These are phyloP conservation scores for Forsythia viridissima DNA, from an alignment of 257 asterid species.

Conservation along the genomic window DNA sequence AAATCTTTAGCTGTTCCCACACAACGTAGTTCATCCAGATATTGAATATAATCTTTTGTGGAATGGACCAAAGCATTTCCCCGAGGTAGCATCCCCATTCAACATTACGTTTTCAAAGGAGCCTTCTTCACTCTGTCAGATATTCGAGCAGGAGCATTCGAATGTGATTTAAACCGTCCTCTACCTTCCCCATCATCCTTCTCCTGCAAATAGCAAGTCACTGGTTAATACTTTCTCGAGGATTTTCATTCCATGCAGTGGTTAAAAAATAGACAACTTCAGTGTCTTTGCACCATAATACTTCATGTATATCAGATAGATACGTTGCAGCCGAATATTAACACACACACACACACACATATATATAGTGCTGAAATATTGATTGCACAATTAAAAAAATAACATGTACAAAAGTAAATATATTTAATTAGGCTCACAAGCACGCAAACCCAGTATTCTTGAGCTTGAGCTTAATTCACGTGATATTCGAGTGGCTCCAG, in stretches of 20 bases:
- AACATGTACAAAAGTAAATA: background rate
- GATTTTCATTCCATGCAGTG: slow-evolving; percentile 1
- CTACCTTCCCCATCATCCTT: slow-evolving; percentile 75
- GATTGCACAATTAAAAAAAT: background rate
- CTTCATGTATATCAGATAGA: background rate
- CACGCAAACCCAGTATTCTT: background rate
- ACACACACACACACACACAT: background rate
- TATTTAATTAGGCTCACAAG: background rate
- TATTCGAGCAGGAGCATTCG: slow-evolving; percentile 82
- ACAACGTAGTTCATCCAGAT: background rate
- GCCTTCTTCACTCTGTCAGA: slow-evolving; percentile 96
- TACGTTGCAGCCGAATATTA: background rate
- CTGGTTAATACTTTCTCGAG: background rate
- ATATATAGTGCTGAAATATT: background rate
- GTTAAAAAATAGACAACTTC: background rate
- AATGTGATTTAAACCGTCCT: slow-evolving; percentile 92
- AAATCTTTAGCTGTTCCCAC: slow-evolving; percentile 14
- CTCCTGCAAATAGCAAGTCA: slow-evolving; percentile 49
- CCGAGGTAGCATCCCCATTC: background rate
- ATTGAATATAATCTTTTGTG: background rate
- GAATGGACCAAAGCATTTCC: slow-evolving; percentile 10
- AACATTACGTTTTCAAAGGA: slow-evolving; percentile 67
- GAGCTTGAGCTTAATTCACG: background rate
- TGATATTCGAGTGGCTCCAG: background rate
- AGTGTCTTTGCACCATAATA: background rate